These are phyloP conservation scores for Hypholoma fasciculare DNA, from an alignment of 768 basidiomycete species.

Conservation along the genomic window DNA sequence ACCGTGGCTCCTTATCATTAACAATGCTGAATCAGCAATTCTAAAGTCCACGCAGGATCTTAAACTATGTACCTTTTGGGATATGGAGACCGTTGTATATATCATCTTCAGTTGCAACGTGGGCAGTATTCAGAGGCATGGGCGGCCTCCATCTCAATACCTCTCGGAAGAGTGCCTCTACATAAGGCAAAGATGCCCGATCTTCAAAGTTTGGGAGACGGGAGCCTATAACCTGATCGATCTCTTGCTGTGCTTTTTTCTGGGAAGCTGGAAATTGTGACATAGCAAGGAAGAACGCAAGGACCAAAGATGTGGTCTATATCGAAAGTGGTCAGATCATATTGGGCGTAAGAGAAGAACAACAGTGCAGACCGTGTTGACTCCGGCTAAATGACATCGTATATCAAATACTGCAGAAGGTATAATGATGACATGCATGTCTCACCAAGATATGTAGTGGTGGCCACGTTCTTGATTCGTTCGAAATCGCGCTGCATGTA, in stretches of 20 bases:
- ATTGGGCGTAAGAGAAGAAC: neutral
- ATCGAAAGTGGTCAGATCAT: neutral
- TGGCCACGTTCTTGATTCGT: constrained; percentile 16
- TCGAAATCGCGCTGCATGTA: constrained; percentile 15
- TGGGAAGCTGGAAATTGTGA: constrained; percentile 29
- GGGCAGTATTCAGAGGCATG: constrained; percentile 19
- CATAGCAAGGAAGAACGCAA: constrained; percentile 31
- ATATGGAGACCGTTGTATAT: constrained; percentile 29
- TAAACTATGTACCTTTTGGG: constrained; percentile 19
- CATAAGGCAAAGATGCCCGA: constrained; percentile 24
- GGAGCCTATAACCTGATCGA: constrained; percentile 30
- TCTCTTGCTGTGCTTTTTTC: constrained; percentile 31
- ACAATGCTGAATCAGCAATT: neutral
- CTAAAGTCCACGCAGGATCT: neutral
- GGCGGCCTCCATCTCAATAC: constrained; percentile 22
- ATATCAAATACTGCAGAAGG: neutral
- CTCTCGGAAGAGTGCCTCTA: constrained; percentile 19
- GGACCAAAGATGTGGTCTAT: constrained; percentile 12
- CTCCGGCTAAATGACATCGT: constrained; percentile 10
- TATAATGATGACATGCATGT: neutral
- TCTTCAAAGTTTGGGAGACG: constrained; percentile 29
- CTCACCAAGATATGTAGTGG: constrained; percentile 17
- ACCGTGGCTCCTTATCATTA: constrained; percentile 10
- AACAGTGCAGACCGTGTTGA: constrained; percentile 12
- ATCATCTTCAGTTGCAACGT: constrained; percentile 25